phyloP scores from a whole-genome alignment of 2,329 filamentous ascomycete species.

The Mollisiaceae sp. region DNA sequence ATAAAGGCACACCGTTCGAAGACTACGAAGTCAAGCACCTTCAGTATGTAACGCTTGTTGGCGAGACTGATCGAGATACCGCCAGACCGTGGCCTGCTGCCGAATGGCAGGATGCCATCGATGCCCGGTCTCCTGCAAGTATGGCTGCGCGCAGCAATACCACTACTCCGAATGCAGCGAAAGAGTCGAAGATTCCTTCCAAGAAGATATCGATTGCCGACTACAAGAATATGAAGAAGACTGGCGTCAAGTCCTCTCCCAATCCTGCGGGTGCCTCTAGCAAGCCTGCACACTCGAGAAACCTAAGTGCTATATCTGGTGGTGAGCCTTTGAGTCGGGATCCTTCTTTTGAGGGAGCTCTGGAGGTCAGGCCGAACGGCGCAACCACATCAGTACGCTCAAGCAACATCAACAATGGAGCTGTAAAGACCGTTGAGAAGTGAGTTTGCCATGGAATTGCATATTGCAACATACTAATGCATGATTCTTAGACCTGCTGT shows the following conservation, averaged over 20 bases:
- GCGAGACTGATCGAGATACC: constrained; percentile 36
- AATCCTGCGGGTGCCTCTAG: constrained; percentile 20
- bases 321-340: constrained; percentile 35
- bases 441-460: constrained; percentile 6
- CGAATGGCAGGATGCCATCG: constrained; percentile 39
- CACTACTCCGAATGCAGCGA: constrained; percentile 35
- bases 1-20: constrained; percentile 39
- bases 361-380: constrained; percentile 34
- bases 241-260: constrained; percentile 36
- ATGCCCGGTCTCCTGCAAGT: constrained; percentile 33
- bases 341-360: constrained; percentile 32
- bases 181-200: constrained; percentile 35
- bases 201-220: constrained; percentile 42
- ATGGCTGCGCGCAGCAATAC: constrained; percentile 37
- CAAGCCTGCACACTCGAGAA: constrained; percentile 30
- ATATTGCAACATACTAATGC: constrained; percentile 19
- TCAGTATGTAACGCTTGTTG: constrained; percentile 42
- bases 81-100: constrained; percentile 29
- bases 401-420: constrained; percentile 11
- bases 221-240: constrained; percentile 41
- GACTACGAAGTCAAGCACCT: constrained; percentile 38
- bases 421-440: constrained; percentile 10
- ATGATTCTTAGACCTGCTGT: constrained; percentile 25
- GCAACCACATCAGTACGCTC: constrained; percentile 16
- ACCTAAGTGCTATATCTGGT: constrained; percentile 28